These are phyloP conservation scores for Arabidopsis arenosa DNA, from an alignment of 345 rosid genomes.

Conservation along the genomic window DNA sequence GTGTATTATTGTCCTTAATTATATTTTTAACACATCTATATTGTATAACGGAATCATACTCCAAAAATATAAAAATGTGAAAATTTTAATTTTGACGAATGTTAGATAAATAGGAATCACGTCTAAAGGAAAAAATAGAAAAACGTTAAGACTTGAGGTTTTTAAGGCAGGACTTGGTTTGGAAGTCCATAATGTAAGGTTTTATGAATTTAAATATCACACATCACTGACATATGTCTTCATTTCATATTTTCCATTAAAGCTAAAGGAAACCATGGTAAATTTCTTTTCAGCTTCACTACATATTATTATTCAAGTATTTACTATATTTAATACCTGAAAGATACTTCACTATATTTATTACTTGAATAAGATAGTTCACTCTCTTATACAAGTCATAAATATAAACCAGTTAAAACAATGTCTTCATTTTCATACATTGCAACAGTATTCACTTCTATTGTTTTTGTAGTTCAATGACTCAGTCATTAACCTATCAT, in stretches of 20 bases:
- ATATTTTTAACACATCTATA: too few species aligned
- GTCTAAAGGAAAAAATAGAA: too few species aligned
- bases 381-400: not conserved
- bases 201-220: too few species aligned
- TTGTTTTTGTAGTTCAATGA: not conserved
- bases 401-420: not conserved
- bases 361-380: conserved; percentile 14
- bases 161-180: too few species aligned
- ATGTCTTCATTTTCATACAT: not conserved
- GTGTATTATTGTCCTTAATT: too few species aligned
- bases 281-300: not conserved
- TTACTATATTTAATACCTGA: conserved; percentile 19
- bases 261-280: not conserved
- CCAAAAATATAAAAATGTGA: too few species aligned
- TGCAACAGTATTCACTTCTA: not conserved
- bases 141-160: too few species aligned
- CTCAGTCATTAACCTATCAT: not conserved
- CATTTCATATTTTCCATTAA: not conserved
- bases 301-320: not conserved
- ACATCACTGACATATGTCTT: too few species aligned
- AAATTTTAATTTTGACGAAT: too few species aligned
- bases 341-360: conserved; percentile 9
- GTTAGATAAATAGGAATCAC: too few species aligned
- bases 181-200: too few species aligned
- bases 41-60: too few species aligned